Percentiles rank a stretch among this genome's conserved stretches.
Conservation (phyloP, 108 stramenopile genomes). For the Chaetoceros tenuissimus region DNA sequence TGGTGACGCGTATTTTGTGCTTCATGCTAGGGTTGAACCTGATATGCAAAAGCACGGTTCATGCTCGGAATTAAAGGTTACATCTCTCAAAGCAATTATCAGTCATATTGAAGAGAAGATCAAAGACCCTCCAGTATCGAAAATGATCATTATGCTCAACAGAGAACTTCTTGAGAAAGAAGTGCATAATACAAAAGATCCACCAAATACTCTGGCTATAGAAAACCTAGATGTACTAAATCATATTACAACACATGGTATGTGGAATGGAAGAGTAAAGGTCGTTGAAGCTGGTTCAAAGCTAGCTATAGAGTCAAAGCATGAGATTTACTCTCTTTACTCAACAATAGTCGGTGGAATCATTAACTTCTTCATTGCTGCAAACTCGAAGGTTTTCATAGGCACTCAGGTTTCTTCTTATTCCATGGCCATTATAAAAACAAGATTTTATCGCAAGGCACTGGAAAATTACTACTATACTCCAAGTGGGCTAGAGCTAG, state of each 20-base stretch:
- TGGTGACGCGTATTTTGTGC: not conserved
- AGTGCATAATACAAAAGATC: not conserved
- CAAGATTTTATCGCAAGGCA: not conserved
- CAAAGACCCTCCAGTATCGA: constrained; percentile 3
- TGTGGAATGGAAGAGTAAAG: constrained; percentile 2
- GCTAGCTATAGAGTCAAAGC: not conserved
- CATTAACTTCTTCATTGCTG: constrained; percentile 1
- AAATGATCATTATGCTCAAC: constrained; percentile 10
- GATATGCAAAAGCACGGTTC: constrained; percentile 7
- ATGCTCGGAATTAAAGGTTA: constrained; percentile 1
- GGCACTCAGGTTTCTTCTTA: not conserved
- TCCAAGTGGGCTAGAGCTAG: not conserved
- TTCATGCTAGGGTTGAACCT: constrained; percentile 8
- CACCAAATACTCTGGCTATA: not conserved
- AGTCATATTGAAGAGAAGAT: not conserved
- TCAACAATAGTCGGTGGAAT: not conserved
- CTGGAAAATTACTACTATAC: not conserved
- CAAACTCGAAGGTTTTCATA: not conserved
- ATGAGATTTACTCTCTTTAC: constrained; percentile 1
- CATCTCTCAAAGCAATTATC: not conserved
- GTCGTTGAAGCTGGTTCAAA: not conserved
- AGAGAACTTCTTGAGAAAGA: not conserved
- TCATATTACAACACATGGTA: not conserved
- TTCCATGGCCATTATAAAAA: not conserved
- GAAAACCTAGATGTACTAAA: constrained; percentile 1